phyloP scores from a whole-genome alignment of 768 basidiomycete species.

The Leccinum imitatum region DNA sequence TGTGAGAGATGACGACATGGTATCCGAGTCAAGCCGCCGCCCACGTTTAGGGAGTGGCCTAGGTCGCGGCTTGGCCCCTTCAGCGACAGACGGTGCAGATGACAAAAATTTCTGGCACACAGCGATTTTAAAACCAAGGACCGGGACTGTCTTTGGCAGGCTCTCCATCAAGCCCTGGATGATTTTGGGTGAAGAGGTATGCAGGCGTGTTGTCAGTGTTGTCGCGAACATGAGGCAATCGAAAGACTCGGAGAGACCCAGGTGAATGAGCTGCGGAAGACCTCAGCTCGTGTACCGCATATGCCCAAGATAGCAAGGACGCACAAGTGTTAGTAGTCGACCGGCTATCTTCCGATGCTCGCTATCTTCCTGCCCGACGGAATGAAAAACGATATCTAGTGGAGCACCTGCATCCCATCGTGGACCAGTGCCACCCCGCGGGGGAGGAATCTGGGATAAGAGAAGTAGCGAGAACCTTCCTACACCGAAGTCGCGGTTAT shows the following conservation, averaged over 20 bases:
- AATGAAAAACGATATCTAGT: slow-evolving; percentile 46
- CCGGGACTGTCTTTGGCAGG: slow-evolving; percentile 36
- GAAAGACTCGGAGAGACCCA: slow-evolving; percentile 37
- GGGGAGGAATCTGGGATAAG: slow-evolving; percentile 56
- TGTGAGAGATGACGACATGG: slow-evolving; percentile 3
- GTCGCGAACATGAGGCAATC: slow-evolving; percentile 38
- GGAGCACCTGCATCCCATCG: slow-evolving; percentile 58
- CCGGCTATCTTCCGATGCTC: slow-evolving; percentile 34
- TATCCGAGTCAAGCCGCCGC: slow-evolving; percentile 10
- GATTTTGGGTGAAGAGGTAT: slow-evolving; percentile 29
- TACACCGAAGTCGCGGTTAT: slow-evolving; percentile 20
- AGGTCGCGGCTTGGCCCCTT: slow-evolving; percentile 28
- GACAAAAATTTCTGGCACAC: slow-evolving; percentile 43
- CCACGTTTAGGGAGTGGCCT: slow-evolving; percentile 34
- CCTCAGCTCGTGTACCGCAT: not conserved
- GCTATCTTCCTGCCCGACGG: slow-evolving; percentile 33
- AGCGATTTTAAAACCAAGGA: slow-evolving; percentile 42
- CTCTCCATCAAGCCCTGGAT: slow-evolving; percentile 37
- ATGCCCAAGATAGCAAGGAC: slow-evolving; percentile 5
- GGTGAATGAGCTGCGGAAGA: slow-evolving; percentile 39
- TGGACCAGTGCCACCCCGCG: slow-evolving; percentile 44
- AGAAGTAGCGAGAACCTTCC: slow-evolving; percentile 52
- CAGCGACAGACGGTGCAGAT: slow-evolving; percentile 19
- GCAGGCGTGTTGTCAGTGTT: slow-evolving; percentile 37
- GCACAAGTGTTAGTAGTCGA: slow-evolving; percentile 35